Base-by-base conservation (phyloP, 78 protist genomes). In the Speleostelium caveatum region DNA sequence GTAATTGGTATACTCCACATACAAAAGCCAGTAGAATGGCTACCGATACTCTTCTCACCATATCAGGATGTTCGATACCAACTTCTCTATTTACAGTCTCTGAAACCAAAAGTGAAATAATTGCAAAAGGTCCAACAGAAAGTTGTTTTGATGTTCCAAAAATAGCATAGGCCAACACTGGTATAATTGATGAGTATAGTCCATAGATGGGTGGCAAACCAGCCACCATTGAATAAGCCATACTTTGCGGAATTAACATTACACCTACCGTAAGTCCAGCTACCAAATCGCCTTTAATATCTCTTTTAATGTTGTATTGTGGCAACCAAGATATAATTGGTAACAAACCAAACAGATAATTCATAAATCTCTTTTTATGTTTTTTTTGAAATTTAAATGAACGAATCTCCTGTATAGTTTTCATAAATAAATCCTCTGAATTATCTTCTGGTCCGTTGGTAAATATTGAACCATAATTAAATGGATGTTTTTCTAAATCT, bases 131-230 rank as follows among this genome's bases (percentile, higher is more conserved):
- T 19, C 96, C 98, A 53, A 94, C 87, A 7, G 95, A 71, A 32
- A 95, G 42, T 73, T 94, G 93, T 26, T 73, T 26, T 17, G 94
- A 73, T 14, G 94, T 92, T 14, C 98, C 98, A 58, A 95, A 76
- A 22, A 89, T 24, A 36, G 93, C 69, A 65, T 96, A 96, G 49
- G 89, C 88, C 24, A 96, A 32, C 7, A 80, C 73, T 28, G 97
- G 97, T 0, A 95, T 38, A 26, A 95, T 78, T 4, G 97, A 87
- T 16, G 94, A 41, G 51, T 93, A 93, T 6, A 95, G 87, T 14
- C 98, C 98, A 41, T 96, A 74, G 8, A 80, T 75, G 8, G 96
- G 93, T 8, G 97, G 97, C 19, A 96, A 75, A 10, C 69, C 94
- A 3, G 96, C 97, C 3, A 96, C 73, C 39, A 78, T 26, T 2